Conservation (phyloP, 768 basidiomycete species). For the Pleurotus platypus region DNA sequence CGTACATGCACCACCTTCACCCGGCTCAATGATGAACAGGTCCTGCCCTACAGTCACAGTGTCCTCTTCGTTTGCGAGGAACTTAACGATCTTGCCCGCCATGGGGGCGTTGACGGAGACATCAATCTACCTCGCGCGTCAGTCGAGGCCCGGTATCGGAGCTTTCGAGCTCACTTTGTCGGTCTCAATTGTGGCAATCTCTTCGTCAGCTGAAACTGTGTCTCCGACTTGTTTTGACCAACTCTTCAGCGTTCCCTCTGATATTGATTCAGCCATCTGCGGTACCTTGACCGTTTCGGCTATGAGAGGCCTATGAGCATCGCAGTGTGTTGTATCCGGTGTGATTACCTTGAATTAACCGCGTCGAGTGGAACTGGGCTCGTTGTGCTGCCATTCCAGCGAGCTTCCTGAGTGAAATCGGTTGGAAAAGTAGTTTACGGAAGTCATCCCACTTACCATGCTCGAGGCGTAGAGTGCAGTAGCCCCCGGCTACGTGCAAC, state of each 20-base stretch:
- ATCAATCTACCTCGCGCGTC: slow-evolving; percentile 66
- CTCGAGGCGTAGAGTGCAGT: slow-evolving; percentile 33
- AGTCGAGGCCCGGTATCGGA: slow-evolving; percentile 5
- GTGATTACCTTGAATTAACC: slow-evolving; percentile 63
- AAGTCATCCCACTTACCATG: slow-evolving; percentile 37
- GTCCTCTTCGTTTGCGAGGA: slow-evolving; percentile 87
- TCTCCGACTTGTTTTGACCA: slow-evolving; percentile 96
- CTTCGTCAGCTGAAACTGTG: slow-evolving; percentile 86
- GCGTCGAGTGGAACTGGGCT: slow-evolving; percentile 68
- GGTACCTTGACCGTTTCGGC: slow-evolving; percentile 93
- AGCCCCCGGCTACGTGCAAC: slow-evolving; percentile 60
- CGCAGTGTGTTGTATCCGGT: neutral
- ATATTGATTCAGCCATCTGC: slow-evolving; percentile 98
- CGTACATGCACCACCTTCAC: slow-evolving; percentile 55
- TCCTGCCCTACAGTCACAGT: slow-evolving; percentile 95
- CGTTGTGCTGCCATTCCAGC: slow-evolving; percentile 43
- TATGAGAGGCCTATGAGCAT: slow-evolving; percentile 20
- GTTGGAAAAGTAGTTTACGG: slow-evolving; percentile 1
- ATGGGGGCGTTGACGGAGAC: slow-evolving; percentile 93
- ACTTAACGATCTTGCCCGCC: slow-evolving; percentile 83
- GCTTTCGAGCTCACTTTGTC: slow-evolving; percentile 71
- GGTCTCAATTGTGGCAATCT: slow-evolving; percentile 97
- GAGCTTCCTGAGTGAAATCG: slow-evolving; percentile 33
- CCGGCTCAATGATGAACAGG: slow-evolving; percentile 86
- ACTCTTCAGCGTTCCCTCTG: slow-evolving; percentile 92